Base-by-base conservation (phyloP, 2,329 filamentous ascomycete genomes). In the Fusarium nurragi region DNA sequence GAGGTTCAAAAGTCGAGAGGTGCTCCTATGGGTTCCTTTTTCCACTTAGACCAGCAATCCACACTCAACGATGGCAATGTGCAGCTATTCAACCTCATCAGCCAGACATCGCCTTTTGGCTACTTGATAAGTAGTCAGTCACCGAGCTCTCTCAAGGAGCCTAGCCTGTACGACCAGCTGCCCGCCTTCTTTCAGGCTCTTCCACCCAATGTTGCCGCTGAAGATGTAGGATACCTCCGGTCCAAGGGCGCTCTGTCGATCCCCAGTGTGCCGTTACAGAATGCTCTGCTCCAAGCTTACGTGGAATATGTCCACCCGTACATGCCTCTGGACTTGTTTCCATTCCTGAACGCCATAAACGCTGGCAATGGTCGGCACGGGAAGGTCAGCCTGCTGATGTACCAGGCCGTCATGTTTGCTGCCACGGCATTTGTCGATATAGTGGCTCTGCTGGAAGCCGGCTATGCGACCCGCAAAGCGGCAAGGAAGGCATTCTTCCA, bases 371-470 rank as follows among this genome's bases (percentile, higher is more conserved):
- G 91, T 14, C 82, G 85, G 43, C 83, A 86, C 68, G 89, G 90
- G 11, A 88, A 88, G 74, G 84, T 93, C 72, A 97, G 94, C 78
- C 81, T 98, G 70, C 86, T 97, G 58, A 81, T 97, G 3, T 97
- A 97, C 77, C 94, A 97, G 74, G 91, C 94, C 11, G 90, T 97
- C 72, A 96, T 97, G 92, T 98, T 97, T 75, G 90, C 93, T 2
- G 93, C 91, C 2, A 91, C 91, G 3, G 93, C 94, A 1, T 97
- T 95, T 75, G 89, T 97, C 55, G 92, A 95, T 70, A 90, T 93
- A 79, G 86, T 89, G 54, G 84, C 88, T 73, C 82, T 98, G 41
- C 87, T 86, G 34, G 86, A 89, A 45, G 92, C 90, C 19, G 94
- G 94, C 3, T 97, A 92, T 73, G 77, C 85, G 9, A 90, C 86